These are phyloP conservation scores for Dacryopinax primogenitus DNA, from an alignment of 768 basidiomycete species.

Conservation along the genomic window DNA sequence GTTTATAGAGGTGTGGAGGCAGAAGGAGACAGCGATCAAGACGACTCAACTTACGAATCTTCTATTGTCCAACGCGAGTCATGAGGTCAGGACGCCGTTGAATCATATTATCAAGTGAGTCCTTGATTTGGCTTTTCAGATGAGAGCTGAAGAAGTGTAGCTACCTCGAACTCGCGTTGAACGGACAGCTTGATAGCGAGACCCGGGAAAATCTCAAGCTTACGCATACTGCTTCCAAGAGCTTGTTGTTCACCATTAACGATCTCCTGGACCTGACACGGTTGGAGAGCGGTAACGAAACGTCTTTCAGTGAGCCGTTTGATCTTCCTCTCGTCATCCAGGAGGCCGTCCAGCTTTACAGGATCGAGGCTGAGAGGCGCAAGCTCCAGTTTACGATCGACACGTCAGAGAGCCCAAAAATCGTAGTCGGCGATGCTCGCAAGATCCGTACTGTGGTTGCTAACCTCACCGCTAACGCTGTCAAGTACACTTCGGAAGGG, in stretches of 20 bases:
- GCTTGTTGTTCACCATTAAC: conserved; percentile 69
- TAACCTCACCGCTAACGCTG: conserved; percentile 70
- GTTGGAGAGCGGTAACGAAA: conserved; percentile 60
- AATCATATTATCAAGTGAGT: conserved; percentile 72
- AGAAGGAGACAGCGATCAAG: conserved; percentile 61
- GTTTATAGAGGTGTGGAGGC: conserved; percentile 79
- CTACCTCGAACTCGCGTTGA: conserved; percentile 68
- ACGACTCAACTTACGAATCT: conserved; percentile 61
- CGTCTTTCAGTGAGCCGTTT: conserved; percentile 65
- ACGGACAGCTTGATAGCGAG: conserved; percentile 57
- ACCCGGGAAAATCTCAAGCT: conserved; percentile 60
- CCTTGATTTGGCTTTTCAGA: background rate
- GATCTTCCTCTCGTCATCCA: conserved; percentile 47
- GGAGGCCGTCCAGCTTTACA: conserved; percentile 50
- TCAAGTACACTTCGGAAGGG: conserved; percentile 59
- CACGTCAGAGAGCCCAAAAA: conserved; percentile 40
- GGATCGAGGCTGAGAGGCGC: conserved; percentile 50
- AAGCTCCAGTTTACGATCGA: conserved; percentile 48
- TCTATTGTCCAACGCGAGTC: conserved; percentile 65
- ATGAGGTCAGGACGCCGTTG: conserved; percentile 68
- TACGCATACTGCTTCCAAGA: conserved; percentile 67
- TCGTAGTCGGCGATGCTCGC: conserved; percentile 55
- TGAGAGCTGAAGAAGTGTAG: conserved; percentile 24
- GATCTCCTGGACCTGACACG: conserved; percentile 70
- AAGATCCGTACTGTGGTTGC: conserved; percentile 67